Evolutionary conservation across 1,284 basidiomycete genomes (phyloP).

Genomic region (Mycosarcoma maydis): DNA sequence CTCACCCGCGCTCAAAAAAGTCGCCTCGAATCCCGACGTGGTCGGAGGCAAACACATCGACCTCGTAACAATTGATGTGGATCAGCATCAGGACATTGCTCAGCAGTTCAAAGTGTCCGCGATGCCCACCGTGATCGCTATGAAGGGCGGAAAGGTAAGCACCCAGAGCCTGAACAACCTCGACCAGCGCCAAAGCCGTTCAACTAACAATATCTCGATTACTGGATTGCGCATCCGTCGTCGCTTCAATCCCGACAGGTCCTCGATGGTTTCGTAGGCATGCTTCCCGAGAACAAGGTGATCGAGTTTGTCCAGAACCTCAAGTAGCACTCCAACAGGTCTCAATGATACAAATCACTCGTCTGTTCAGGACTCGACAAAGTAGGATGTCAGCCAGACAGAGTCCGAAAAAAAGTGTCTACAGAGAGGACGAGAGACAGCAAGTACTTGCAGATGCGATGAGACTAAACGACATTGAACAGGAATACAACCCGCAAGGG

Average conservation of each 20-base stretch:
- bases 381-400: too few species aligned
- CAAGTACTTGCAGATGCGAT: not conserved
- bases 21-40: slow-evolving; percentile 28
- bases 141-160: slow-evolving; percentile 51
- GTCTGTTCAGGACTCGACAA: too few species aligned
- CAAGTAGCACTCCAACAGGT: slow-evolving; percentile 2
- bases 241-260: slow-evolving; percentile 21
- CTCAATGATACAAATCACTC: not conserved
- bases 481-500: not conserved
- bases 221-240: too few species aligned
- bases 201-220: too few species aligned
- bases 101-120: slow-evolving; percentile 47
- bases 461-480: not conserved
- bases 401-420: slow-evolving; percentile 1
- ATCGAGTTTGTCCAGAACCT: slow-evolving; percentile 52
- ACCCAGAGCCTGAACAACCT: too few species aligned
- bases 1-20: slow-evolving; percentile 45
- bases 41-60: slow-evolving; percentile 42
- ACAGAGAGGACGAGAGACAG: not conserved
- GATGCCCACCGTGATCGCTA: slow-evolving; percentile 55
- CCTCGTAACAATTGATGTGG: slow-evolving; percentile 53
- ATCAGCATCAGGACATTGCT: slow-evolving; percentile 45
- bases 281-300: slow-evolving; percentile 52
- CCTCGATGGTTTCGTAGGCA: slow-evolving; percentile 47
- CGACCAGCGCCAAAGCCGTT: too few species aligned